Evolutionary conservation across 2,329 filamentous ascomycete genomes (phyloP).

Genomic region (Trichophyton equinum): DNA sequence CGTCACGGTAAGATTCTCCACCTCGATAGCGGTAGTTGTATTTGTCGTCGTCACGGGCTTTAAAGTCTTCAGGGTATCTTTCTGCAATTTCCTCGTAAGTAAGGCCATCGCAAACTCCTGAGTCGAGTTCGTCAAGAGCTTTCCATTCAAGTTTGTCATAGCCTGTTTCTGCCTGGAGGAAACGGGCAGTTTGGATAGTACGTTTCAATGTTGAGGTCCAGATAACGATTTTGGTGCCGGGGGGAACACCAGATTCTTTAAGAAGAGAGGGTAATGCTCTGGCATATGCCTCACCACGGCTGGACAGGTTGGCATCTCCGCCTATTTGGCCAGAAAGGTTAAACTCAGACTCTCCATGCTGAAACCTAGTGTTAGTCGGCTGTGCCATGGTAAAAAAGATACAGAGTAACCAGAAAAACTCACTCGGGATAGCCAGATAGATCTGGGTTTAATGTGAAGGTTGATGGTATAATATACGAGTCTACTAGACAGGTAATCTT

Average conservation of each 20-base stretch:
- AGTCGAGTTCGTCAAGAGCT: conserved; percentile 91
- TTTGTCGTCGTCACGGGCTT: conserved; percentile 91
- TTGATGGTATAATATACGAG: conserved; percentile 99
- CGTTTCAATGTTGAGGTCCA: conserved; percentile 68
- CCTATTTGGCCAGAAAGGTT: conserved; percentile 87
- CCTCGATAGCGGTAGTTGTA: conserved; percentile 99
- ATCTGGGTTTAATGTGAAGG: conserved; percentile 88
- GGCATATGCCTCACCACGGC: conserved; percentile 78
- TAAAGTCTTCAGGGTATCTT: conserved; percentile 84
- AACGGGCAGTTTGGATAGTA: conserved; percentile 82
- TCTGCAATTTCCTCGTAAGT: conserved; percentile 94
- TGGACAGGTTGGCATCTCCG: conserved; percentile 76
- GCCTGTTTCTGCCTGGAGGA: conserved; percentile 53
- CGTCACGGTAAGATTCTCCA: conserved; percentile 89
- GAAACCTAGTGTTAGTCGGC: conserved; percentile 5
- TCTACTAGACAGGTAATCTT: conserved; percentile 90
- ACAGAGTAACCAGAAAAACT: conserved; percentile 24
- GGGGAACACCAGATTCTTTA: conserved; percentile 69
- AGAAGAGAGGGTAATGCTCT: conserved; percentile 73
- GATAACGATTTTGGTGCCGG: conserved; percentile 50
- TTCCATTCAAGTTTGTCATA: conserved; percentile 99
- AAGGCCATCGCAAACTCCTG: conserved; percentile 88
- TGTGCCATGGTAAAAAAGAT: not conserved
- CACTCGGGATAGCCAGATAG: conserved; percentile 90
- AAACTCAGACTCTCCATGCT: conserved; percentile 91